phyloP scores from a whole-genome alignment of 2,329 filamentous ascomycete species.

The Ramularia endophylla region DNA sequence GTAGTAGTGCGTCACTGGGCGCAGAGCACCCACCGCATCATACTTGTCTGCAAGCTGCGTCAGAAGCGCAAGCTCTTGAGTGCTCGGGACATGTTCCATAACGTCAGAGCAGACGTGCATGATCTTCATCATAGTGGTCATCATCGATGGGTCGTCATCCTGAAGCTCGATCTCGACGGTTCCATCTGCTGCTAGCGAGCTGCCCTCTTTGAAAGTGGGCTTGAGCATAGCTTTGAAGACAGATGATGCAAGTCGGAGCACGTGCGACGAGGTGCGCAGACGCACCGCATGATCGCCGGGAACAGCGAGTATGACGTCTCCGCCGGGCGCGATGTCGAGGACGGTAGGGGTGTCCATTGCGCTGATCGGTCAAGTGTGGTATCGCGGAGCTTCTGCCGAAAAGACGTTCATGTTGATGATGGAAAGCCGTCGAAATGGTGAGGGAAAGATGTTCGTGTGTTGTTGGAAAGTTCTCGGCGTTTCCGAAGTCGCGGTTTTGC shows the following conservation, averaged over 20 bases:
- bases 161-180: constrained; percentile 2
- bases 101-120: background rate
- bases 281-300: background rate
- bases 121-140: constrained; percentile 5
- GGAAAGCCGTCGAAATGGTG: no score
- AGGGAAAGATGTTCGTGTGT: no score
- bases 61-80: background rate
- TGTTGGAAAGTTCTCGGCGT: no score
- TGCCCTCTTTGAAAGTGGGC: constrained; percentile 7
- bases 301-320: constrained; percentile 10
- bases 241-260: constrained; percentile 5
- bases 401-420: no score
- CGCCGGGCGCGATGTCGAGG: constrained; percentile 7
- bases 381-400: no score
- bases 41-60: constrained; percentile 6
- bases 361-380: no score
- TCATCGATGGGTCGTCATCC: constrained; percentile 5
- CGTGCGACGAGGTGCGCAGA: constrained; percentile 1
- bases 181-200: background rate
- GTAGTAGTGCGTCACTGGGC: background rate
- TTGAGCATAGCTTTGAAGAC: constrained; percentile 13
- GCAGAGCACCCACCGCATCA: constrained; percentile 1
- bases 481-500: no score
- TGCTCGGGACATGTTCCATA: background rate
- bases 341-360: background rate